phyloP scores from a whole-genome alignment of 805 yeast genomes.

The Teunomyces funiuensis region DNA sequence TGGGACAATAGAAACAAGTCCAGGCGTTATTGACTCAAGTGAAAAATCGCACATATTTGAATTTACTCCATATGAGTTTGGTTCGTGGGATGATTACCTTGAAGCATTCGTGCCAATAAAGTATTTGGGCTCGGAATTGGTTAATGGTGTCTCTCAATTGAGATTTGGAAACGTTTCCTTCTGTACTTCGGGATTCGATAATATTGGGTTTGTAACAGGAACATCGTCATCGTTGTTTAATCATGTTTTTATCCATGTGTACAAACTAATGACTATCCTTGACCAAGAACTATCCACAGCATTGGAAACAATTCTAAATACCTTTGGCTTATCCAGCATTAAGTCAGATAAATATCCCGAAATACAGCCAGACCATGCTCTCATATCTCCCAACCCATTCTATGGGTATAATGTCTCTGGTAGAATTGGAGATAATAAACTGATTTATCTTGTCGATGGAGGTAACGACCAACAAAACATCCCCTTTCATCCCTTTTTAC shows the following conservation, averaged over 20 bases:
- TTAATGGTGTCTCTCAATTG: slow-evolving; percentile 40
- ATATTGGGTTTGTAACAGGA: slow-evolving; percentile 58
- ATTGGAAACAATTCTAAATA: slow-evolving; percentile 35
- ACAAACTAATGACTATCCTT: slow-evolving; percentile 36
- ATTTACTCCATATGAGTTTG: slow-evolving; percentile 65
- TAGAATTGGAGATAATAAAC: slow-evolving; percentile 14
- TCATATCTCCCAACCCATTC: slow-evolving; percentile 65
- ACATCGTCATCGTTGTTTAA: slow-evolving; percentile 66
- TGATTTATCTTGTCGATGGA: slow-evolving; percentile 43
- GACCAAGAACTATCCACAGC: slow-evolving; percentile 33
- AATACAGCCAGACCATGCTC: slow-evolving; percentile 57
- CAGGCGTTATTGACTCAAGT: slow-evolving; percentile 26
- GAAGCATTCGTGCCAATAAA: slow-evolving; percentile 49
- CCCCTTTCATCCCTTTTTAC: slow-evolving; percentile 47
- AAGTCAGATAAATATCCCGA: slow-evolving; percentile 25
- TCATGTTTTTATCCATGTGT: slow-evolving; percentile 49
- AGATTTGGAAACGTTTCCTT: slow-evolving; percentile 23
- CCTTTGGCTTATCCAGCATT: slow-evolving; percentile 44
- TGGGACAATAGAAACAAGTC: slow-evolving; percentile 40
- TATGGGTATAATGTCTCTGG: slow-evolving; percentile 22
- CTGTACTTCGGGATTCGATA: slow-evolving; percentile 57
- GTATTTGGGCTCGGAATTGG: slow-evolving; percentile 52
- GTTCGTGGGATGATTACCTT: slow-evolving; percentile 58
- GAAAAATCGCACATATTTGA: slow-evolving; percentile 51
- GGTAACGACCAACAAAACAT: slow-evolving; percentile 52